Evolutionary conservation across 148 eudicot genomes (phyloP).

Genomic region (Cornus controversa): DNA sequence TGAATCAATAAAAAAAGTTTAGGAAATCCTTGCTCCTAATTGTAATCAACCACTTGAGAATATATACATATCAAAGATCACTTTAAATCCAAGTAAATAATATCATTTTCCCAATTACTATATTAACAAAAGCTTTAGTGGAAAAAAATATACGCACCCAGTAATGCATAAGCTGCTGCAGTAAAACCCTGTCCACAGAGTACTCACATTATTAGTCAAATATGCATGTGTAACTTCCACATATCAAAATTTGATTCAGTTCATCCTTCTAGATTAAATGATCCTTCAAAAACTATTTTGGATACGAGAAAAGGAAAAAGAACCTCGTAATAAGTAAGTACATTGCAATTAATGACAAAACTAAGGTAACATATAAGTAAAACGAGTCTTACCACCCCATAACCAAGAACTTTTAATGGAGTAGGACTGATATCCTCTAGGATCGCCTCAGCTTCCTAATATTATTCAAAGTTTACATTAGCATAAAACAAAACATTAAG

Average conservation of each 20-base stretch:
- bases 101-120: neutral
- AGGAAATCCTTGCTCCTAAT: neutral
- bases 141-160: slow-evolving; percentile 48
- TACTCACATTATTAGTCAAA: slow-evolving; percentile 13
- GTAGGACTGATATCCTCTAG: slow-evolving; percentile 76
- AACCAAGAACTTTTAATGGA: slow-evolving; percentile 67
- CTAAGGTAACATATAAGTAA: neutral
- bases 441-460: slow-evolving; percentile 95
- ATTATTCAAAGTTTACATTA: slow-evolving; percentile 13
- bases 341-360: neutral
- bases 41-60: neutral
- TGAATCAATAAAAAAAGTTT: too few species aligned
- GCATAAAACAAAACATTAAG: slow-evolving; percentile 3
- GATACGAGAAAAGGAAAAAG: neutral
- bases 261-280: neutral
- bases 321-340: neutral
- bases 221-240: neutral
- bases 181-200: slow-evolving; percentile 55
- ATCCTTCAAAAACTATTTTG: neutral
- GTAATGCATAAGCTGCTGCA: slow-evolving; percentile 64
- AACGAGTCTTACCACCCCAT: slow-evolving; percentile 64
- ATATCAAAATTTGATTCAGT: neutral
- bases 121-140: neutral
- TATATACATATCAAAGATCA: neutral
- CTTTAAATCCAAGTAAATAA: neutral